phyloP scores from a whole-genome alignment of 768 basidiomycete species.

The Boletellus emodensis region DNA sequence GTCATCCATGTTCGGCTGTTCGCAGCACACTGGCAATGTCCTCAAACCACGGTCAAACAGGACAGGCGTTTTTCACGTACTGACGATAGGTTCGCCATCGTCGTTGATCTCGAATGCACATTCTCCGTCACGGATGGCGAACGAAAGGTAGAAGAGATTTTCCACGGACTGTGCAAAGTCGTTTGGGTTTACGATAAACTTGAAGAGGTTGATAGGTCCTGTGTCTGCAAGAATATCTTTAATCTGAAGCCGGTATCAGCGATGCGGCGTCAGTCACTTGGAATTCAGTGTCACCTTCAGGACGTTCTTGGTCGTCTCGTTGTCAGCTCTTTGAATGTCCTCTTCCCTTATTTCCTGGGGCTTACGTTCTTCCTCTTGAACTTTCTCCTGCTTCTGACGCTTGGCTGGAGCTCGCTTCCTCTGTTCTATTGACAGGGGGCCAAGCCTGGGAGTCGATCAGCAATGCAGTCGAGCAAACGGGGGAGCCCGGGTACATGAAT shows the following conservation, averaged over 20 bases:
- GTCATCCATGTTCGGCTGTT: constrained; percentile 60
- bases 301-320: constrained; percentile 90
- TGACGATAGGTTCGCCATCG: constrained; percentile 70
- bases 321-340: constrained; percentile 78
- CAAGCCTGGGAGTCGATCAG: constrained; percentile 60
- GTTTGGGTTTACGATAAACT: constrained; percentile 83
- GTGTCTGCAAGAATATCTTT: constrained; percentile 50
- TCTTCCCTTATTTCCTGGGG: constrained; percentile 82
- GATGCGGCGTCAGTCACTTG: not conserved
- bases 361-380: constrained; percentile 59
- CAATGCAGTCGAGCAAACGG: not conserved
- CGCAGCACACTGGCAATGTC: constrained; percentile 49
- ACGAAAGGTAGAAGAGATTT: constrained; percentile 93
- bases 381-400: constrained; percentile 68
- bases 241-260: constrained; percentile 42
- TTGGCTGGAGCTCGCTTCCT: constrained; percentile 65
- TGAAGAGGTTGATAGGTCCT: constrained; percentile 71
- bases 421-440: constrained; percentile 82
- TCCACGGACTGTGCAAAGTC: constrained; percentile 94
- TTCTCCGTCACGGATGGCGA: constrained; percentile 83
- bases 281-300: constrained; percentile 46
- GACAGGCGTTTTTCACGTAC: constrained; percentile 40
- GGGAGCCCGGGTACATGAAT: constrained; percentile 67
- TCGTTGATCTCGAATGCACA: constrained; percentile 67
- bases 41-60: not conserved